Evolutionary conservation across 2,329 filamentous ascomycete genomes (phyloP), one percentile per base, ranked within the genome.

Genomic region (Fonsecaea multimorphosa): DNA sequence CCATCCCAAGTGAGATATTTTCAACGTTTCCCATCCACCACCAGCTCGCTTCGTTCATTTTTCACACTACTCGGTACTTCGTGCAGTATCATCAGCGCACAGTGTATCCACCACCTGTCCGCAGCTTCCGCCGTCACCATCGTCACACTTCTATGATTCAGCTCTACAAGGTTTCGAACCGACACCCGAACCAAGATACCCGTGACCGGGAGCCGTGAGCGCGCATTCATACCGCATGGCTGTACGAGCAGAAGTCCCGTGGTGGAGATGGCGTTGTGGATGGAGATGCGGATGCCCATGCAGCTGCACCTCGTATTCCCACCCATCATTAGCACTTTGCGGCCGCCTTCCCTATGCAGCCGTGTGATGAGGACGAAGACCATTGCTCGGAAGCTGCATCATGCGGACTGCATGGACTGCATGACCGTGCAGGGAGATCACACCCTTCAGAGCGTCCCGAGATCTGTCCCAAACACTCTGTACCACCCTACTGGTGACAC

Each of bases 241-340:
- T 49, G 44, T 49, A 49, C 44, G 44, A 49, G 44, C 44, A 49
- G 44, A 49, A 49, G 44, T 49, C 44, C 44, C 44, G 7, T 24
- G 44, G 44, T 49, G 44, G 22, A 24, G 19, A 24, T 24, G 19
- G 44, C 44, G 19, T 49, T 24, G 44, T 49, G 19, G 6, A 2
- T 11, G 19, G 3, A 12, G 19, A 24, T 49, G 22, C 44, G 11
- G 19, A 24, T 24, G 22, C 44, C 22, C 44, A 14, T 24, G 19
- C 44, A 24, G 4, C 1, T 24, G 44, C 44, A 24, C 19, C 19
- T 49, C 44, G 44, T 49, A 49, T 49, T 49, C 44, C 19, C 44
- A 11, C 9, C 19, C 40, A 22, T 24, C 40, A 24, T 46, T 46
- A 4, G 7, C 29, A 31, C 3, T 31, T 8, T 31, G 29, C 29